Base-by-base conservation (phyloP, 495 filamentous ascomycete species). In the Physcia stellaris region DNA sequence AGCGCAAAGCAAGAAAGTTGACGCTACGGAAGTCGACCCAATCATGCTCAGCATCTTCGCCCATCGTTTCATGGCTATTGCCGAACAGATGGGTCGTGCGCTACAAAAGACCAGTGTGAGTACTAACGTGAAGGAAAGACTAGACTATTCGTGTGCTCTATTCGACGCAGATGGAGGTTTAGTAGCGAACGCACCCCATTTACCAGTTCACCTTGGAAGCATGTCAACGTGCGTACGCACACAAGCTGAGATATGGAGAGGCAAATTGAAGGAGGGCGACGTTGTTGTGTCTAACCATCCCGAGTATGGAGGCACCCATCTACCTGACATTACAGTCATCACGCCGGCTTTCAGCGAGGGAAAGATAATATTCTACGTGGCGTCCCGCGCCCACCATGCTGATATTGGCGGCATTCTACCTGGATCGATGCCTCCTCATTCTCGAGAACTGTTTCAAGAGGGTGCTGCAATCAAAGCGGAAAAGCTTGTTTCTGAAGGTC, bases 41-140 rank as follows among this genome's bases (percentile, higher is more conserved):
- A 94, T 98, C 55, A 80, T 92, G 60, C 73, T 98, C 4, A 92
- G 78, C 54, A 92, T 98, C 42, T 98, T 98, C 49, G 85, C 85
- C 1, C 87, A 98, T 55, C 68, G 90, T 1, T 98, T 98, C 63
- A 98, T 98, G 90, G 86, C 88, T 10, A 96, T 98, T 53, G 90
- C 90, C 3, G 90, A 98, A 59, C 88, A 95, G 55, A 96, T 95
- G 88, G 90, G 90, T 4, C 67, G 86, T 38, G 87, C 90, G 2
- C 65, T 98, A 20, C 90, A 96, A 48, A 98, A 95, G 68, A 98
- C 90, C 0, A 88, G 83, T 45, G 90, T 98, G 33, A 92, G 83
- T 41, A 98, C 90, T 4, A 98, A 98, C 53, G 90, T 98, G 51
- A 98, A 98, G 51, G 90, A 98, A 58, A 77, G 90, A 2, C 71